These are phyloP conservation scores for Linum tenue DNA, from an alignment of 345 rosid species.

Conservation along the genomic window DNA sequence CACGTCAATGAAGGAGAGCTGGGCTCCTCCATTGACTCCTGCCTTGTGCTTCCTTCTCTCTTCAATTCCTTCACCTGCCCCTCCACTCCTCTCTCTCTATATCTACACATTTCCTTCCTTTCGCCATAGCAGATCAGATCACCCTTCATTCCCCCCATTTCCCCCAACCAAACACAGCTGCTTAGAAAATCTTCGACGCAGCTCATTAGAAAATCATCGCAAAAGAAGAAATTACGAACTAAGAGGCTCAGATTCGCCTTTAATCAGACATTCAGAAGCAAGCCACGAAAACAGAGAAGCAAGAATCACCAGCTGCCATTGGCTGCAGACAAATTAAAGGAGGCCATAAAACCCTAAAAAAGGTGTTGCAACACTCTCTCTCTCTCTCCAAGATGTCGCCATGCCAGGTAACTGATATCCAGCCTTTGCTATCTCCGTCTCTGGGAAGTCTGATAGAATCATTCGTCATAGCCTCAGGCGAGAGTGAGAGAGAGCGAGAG, in stretches of 20 bases:
- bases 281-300: background rate
- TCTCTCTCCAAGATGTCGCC: background rate
- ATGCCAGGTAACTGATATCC: background rate
- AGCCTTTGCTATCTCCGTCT: background rate
- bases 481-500: conserved; percentile 1
- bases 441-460: background rate
- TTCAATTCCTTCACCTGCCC: too few species aligned
- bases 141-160: too few species aligned
- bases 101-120: too few species aligned
- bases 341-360: background rate
- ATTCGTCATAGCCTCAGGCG: conserved; percentile 3
- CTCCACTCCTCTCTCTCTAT: too few species aligned
- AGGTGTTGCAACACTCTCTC: too few species aligned
- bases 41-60: too few species aligned
- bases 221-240: background rate
- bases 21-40: too few species aligned
- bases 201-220: background rate
- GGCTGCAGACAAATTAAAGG: conserved; percentile 31
- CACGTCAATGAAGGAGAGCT: too few species aligned
- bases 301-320: conserved; percentile 6
- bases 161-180: too few species aligned
- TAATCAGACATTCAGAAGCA: conserved; percentile 25
- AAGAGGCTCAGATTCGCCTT: conserved; percentile 43
- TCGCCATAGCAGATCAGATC: too few species aligned
- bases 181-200: background rate